A percentile compares a stretch with the other conserved stretches of the same genome.
Conservation (phyloP, 1,284 basidiomycete genomes). For the Malassezia globosa region DNA sequence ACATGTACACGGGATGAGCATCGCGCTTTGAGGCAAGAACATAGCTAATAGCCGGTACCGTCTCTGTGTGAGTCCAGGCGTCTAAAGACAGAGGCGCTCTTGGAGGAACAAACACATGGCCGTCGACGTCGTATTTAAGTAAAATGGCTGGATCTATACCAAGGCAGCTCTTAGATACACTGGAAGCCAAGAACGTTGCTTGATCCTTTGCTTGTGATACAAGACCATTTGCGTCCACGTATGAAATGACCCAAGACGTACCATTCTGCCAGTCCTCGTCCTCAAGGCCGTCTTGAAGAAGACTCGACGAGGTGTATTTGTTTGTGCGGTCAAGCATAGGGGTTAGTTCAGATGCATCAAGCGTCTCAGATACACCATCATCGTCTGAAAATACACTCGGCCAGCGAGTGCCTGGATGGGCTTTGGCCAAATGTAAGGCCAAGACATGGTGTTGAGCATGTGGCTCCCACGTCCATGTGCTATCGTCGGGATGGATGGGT, state of each 20-base stretch:
- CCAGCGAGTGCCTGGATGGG: slow-evolving; percentile 61
- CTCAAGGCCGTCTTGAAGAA: slow-evolving; percentile 70
- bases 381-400: slow-evolving; percentile 61
- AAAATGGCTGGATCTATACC: slow-evolving; percentile 50
- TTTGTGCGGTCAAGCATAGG: slow-evolving; percentile 67
- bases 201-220: not conserved
- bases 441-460: slow-evolving; percentile 14
- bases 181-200: not conserved
- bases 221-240: slow-evolving; percentile 51
- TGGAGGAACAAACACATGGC: slow-evolving; percentile 56
- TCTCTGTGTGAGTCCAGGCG: slow-evolving; percentile 64
- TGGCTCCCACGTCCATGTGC: slow-evolving; percentile 33
- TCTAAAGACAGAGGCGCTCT: slow-evolving; percentile 20
- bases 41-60: slow-evolving; percentile 78
- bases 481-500: slow-evolving; percentile 24
- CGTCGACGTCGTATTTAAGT: slow-evolving; percentile 71
- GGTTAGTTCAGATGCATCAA: slow-evolving; percentile 70
- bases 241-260: slow-evolving; percentile 55
- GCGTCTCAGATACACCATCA: slow-evolving; percentile 71
- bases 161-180: slow-evolving; percentile 35
- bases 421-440: slow-evolving; percentile 36
- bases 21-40: slow-evolving; percentile 74
- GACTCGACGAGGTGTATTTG: slow-evolving; percentile 67
- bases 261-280: slow-evolving; percentile 67
- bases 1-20: slow-evolving; percentile 30